These are phyloP conservation scores for Adansonia grandidieri DNA, from an alignment of 441 rosid species.

Conservation along the genomic window DNA sequence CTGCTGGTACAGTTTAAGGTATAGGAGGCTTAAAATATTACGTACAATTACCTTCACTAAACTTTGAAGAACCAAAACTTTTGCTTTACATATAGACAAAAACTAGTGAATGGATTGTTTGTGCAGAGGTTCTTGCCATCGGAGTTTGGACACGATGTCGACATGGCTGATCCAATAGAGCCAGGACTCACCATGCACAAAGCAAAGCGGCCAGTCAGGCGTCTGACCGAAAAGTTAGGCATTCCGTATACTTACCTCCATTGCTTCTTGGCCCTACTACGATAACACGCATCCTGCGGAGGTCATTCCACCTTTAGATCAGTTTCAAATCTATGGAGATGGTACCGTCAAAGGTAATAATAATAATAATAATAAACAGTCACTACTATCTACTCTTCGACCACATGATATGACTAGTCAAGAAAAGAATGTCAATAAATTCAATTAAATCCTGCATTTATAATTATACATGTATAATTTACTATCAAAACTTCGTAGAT, in stretches of 20 bases:
- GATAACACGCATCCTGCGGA: constrained; percentile 52
- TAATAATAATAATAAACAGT: too few species aligned
- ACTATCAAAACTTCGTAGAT: not conserved
- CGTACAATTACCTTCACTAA: not conserved
- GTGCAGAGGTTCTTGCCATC: constrained; percentile 53
- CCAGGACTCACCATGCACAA: constrained; percentile 45
- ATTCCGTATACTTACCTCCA: constrained; percentile 45
- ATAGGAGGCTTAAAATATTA: not conserved
- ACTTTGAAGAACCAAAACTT: not conserved
- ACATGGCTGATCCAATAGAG: constrained; percentile 48
- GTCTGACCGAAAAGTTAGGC: constrained; percentile 34
- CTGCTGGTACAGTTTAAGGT: constrained; percentile 46
- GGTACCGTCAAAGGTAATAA: constrained; percentile 51
- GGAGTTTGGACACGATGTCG: constrained; percentile 56
- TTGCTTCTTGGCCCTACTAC: constrained; percentile 56
- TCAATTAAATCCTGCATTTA: not conserved
- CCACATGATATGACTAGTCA: not conserved
- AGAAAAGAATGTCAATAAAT: not conserved
- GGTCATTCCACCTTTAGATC: constrained; percentile 54
- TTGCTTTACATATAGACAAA: not conserved
- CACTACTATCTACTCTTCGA: too few species aligned
- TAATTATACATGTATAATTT: too few species aligned
- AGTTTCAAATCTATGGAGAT: constrained; percentile 52
- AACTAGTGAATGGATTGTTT: not conserved
- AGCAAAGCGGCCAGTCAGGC: constrained; percentile 43